Evolutionary conservation across 768 basidiomycete species (phyloP), one percentile per base, ranked within the genome.

Genomic region (Sporobolomyces phaffii): DNA sequence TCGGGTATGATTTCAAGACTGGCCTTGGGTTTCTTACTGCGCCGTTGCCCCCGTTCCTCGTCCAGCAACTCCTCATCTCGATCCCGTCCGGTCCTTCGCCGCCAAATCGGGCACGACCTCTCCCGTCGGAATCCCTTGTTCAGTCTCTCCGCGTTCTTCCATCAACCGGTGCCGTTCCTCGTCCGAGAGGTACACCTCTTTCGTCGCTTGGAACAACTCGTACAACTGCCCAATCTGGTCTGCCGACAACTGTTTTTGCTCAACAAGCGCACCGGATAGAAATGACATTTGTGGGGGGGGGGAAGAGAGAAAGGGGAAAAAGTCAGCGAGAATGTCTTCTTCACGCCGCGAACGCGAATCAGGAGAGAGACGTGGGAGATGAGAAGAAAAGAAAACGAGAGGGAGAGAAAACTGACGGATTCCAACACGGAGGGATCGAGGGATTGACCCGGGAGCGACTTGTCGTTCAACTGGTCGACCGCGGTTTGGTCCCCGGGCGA

Each of bases 161-260:
- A 64, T 28, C 47, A 57, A 49, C 15, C 38, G 36, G n/a, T 58
- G 36, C 31, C 50, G 44, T 53, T 70, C 62, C 28, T 64, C 58
- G 11, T 64, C 59, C 22, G 63, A 34, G 5, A 48, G 22, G 36
- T 24, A 69, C 3, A 64, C 64, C 26, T 87, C 87, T 75, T 89
- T 90, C 0, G 91, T 86, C 3, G 87, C 89, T 68, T 89, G 86
- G 90, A 94, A 91, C 67, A 99, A 82, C 76, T 97, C 92, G 75
- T 96, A 91, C 45, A 99, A 78, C 77, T 98, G 94, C 1, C 89
- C 89, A 6, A 97, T 80, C 76, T 99, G 94, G 76, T 94, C 91
- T 36, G 81, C 78, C 24, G 91, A 92, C 85, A 93, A 87, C 90
- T 92, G 63, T 29, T 54, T 60, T 3, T 20, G 43, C 29, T 29